Base-by-base conservation (phyloP, 768 basidiomycete genomes). In the Termitomyces titanicus region DNA sequence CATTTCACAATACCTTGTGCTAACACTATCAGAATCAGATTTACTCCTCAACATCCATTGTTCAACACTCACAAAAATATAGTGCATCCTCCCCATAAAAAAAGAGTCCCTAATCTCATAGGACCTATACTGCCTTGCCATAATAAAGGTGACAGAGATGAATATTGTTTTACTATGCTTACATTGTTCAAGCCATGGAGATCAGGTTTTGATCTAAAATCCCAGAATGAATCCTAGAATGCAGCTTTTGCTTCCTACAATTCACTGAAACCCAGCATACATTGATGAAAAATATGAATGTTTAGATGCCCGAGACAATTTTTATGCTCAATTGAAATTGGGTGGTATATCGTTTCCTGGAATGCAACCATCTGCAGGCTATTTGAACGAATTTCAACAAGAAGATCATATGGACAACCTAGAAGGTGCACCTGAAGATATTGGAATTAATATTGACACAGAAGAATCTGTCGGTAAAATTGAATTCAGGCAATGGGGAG, bases 241-340 rank as follows among this genome's bases (percentile, higher is more conserved):
- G 6, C 35, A 25, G 13, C 24, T 5, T 46, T 46, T 18, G 11
- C 20, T 2, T 6, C 3, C n/a, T 12, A 47, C 24, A 8, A 37
- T 2, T 46, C 34, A 37, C 20, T 22, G 31, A 46, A 11, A 13
- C 33, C 11, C 52, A 53, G 10, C 5, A 37, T 8, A 24, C 15
- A n/a, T n/a, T 53, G 6, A 53, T 53, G 44, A 45, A n/a, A 7
- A 53, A 53, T 38, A 46, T 25, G 42, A 53, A 20, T 53, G 44
- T 18, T 15, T 53, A 1, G 52, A 53, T 39, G 44, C 52, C 9
- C 12, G 17, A 18, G 44, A 53, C 20, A 15, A 53, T 38, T 53
- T 46, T 25, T 53, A 46, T 31, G 35, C 44, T 6, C 34, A 53
- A 34, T 3, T 53, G 20, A 53, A 53, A 29, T n/a, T 3, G 17